A percentile compares a stretch with the other conserved stretches of the same genome.
Conservation (phyloP, 2,329 filamentous ascomycete species). For the Periconia digitata region DNA sequence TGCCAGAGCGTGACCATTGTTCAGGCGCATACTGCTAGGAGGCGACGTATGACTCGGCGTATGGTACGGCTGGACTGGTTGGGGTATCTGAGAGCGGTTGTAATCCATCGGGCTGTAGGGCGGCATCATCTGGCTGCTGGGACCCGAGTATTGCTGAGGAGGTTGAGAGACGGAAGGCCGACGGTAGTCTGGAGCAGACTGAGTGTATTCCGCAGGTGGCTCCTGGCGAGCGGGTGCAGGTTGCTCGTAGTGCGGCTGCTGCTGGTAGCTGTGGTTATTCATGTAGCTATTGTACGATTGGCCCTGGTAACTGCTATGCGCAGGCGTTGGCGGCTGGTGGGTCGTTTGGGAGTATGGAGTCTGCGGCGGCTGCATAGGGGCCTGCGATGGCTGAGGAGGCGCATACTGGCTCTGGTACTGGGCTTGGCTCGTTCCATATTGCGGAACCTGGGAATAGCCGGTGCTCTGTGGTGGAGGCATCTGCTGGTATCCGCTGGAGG, state of each 20-base stretch:
- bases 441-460: constrained; percentile 42
- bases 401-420: constrained; percentile 39
- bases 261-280: constrained; percentile 37
- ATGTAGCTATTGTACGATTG: constrained; percentile 46
- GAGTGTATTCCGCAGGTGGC: constrained; percentile 41
- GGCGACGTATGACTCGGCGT: constrained; percentile 34
- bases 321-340: constrained; percentile 21
- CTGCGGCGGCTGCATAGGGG: constrained; percentile 44
- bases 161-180: constrained; percentile 42
- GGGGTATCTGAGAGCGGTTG: constrained; percentile 34
- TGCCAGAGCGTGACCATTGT: constrained; percentile 42
- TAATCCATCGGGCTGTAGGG: constrained; percentile 42
- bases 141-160: constrained; percentile 38
- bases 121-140: constrained; percentile 35
- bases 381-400: constrained; percentile 31
- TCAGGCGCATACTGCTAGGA: constrained; percentile 29
- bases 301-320: constrained; percentile 33
- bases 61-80: constrained; percentile 36
- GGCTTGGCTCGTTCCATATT: constrained; percentile 37
- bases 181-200: constrained; percentile 41
- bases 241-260: constrained; percentile 43
- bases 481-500: constrained; percentile 38
- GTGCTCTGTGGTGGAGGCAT: constrained; percentile 46
- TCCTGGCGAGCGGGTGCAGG: constrained; percentile 39
- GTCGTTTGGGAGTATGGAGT: constrained; percentile 34